A percentile compares a stretch with the other conserved stretches of the same genome.
Evolutionary conservation across 2,329 filamentous ascomycete species (phyloP).

Genomic region (Monosporascus cannonballus): DNA sequence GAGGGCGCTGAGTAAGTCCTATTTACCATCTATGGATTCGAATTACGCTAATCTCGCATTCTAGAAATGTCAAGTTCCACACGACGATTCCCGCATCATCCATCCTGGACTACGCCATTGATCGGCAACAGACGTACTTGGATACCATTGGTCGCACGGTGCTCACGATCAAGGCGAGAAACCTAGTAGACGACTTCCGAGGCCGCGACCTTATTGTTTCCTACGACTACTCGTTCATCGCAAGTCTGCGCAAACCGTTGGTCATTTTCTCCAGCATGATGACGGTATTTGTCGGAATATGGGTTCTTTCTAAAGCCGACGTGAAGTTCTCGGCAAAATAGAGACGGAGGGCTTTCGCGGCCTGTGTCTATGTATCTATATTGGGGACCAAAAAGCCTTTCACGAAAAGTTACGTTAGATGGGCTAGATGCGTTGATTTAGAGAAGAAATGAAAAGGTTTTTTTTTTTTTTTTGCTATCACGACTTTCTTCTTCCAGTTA

Average conservation of each 20-base stretch:
- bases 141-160: slow-evolving; percentile 86
- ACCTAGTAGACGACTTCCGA: slow-evolving; percentile 84
- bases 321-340: slow-evolving; percentile 62
- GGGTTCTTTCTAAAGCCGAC: slow-evolving; percentile 71
- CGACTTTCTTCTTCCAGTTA: not conserved
- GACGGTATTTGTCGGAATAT: slow-evolving; percentile 67
- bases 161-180: slow-evolving; percentile 72
- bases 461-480: not conserved
- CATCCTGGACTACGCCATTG: slow-evolving; percentile 52
- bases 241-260: slow-evolving; percentile 78
- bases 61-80: slow-evolving; percentile 71
- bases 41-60: slow-evolving; percentile 38
- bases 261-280: slow-evolving; percentile 71
- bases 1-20: slow-evolving; percentile 76
- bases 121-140: slow-evolving; percentile 81
- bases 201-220: slow-evolving; percentile 79
- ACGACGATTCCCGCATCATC: slow-evolving; percentile 62
- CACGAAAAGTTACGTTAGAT: not conserved
- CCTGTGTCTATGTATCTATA: not conserved
- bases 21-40: slow-evolving; percentile 8
- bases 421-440: not conserved
- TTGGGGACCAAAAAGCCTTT: not conserved
- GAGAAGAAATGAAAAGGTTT: not conserved
- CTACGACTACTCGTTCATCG: slow-evolving; percentile 75
- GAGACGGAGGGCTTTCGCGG: slow-evolving; percentile 4